These are phyloP conservation scores for Rhizomucor miehei DNA, from an alignment of 371 early-diverging fungal genomes.

Conservation along the genomic window DNA sequence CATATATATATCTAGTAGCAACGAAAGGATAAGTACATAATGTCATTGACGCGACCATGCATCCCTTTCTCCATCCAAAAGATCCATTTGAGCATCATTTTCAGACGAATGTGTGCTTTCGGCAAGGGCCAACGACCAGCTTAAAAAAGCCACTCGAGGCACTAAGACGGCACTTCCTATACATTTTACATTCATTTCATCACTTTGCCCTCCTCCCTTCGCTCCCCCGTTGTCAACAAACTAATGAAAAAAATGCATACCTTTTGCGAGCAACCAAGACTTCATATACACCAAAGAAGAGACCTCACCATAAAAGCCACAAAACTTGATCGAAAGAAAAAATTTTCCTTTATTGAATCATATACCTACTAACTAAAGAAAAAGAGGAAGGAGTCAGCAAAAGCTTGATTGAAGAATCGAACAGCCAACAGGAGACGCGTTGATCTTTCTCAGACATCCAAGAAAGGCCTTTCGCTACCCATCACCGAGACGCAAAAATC, in stretches of 20 bases:
- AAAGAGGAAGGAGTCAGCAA: too few species aligned
- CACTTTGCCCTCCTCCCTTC: conserved; percentile 10
- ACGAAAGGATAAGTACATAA: background rate
- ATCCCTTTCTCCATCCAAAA: background rate
- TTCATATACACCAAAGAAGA: conserved; percentile 6
- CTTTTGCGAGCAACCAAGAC: background rate
- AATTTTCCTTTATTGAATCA: background rate
- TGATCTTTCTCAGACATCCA: conserved; percentile 24
- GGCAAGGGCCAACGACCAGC: conserved; percentile 9
- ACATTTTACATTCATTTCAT: conserved; percentile 18
- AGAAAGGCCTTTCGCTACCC: conserved; percentile 22
- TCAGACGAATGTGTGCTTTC: background rate
- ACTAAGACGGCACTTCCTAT: conserved; percentile 28
- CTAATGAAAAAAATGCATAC: conserved; percentile 21
- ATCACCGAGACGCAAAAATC: background rate
- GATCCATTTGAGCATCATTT: conserved; percentile 1
- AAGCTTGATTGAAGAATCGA: too few species aligned
- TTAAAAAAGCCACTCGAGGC: conserved; percentile 11
- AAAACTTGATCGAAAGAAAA: background rate
- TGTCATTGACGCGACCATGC: background rate
- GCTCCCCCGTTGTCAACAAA: background rate
- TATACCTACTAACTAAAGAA: background rate
- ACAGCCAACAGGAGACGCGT: background rate
- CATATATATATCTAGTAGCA: background rate
- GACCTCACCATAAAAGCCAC: background rate